A percentile compares a stretch with the other conserved stretches of the same genome.
Conservation (phyloP, 2,329 filamentous ascomycete genomes). For the Aspergillus viridinutans region DNA sequence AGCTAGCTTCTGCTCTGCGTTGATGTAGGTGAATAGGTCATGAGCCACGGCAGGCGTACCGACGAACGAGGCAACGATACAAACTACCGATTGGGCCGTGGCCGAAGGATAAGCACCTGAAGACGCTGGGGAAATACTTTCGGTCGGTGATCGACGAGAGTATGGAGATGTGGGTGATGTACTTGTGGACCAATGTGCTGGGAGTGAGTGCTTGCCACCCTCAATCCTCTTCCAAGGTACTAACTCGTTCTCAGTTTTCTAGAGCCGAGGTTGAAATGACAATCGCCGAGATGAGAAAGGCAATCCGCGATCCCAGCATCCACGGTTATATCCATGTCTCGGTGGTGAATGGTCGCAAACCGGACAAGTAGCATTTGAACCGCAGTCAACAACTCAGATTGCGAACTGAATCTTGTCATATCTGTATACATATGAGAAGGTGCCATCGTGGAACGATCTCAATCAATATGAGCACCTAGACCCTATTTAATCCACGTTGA, state of each 20-base stretch:
- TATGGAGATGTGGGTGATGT: slow-evolving; percentile 27
- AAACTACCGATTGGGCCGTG: slow-evolving; percentile 23
- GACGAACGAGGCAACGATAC: slow-evolving; percentile 6
- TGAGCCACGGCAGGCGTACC: no score
- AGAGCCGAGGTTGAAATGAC: not conserved
- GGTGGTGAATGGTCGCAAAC: not conserved
- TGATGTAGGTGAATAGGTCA: no score
- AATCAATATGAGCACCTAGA: no score
- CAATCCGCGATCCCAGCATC: not conserved
- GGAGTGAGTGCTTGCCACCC: slow-evolving; percentile 14
- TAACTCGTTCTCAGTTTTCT: not conserved
- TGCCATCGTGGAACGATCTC: no score
- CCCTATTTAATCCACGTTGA: slow-evolving; percentile 18
- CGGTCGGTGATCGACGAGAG: slow-evolving; percentile 23
- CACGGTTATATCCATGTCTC: not conserved
- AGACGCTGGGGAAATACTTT: slow-evolving; percentile 20
- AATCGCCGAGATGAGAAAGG: not conserved
- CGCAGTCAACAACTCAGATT: no score
- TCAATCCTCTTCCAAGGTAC: not conserved
- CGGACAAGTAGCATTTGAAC: not conserved
- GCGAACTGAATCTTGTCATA: not conserved
- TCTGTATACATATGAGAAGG: not conserved
- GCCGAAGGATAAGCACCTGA: slow-evolving; percentile 13
- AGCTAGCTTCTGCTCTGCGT: no score
- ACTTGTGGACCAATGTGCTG: slow-evolving; percentile 21